A percentile compares a stretch with the other conserved stretches of the same genome.
Conservation (phyloP, 257 asterid genomes). For the Solanum virginianum region DNA sequence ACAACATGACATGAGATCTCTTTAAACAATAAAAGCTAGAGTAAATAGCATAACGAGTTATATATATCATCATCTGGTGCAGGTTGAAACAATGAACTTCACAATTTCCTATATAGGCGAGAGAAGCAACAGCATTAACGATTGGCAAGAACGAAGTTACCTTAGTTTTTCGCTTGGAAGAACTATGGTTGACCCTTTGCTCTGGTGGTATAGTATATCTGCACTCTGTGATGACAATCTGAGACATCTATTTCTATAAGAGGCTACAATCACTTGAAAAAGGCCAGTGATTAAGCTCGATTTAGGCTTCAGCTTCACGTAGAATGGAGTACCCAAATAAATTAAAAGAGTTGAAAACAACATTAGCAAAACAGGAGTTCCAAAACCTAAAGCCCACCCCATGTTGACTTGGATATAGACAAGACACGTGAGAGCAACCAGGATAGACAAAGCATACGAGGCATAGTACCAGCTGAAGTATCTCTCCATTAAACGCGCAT, state of each 20-base stretch:
- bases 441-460: constrained; percentile 16
- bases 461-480: constrained; percentile 70
- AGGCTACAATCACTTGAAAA: constrained; percentile 41
- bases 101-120: not conserved
- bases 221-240: constrained; percentile 1
- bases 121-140: not conserved
- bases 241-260: constrained; percentile 35
- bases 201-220: constrained; percentile 19
- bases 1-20: not conserved
- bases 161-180: constrained; percentile 47
- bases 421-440: constrained; percentile 37
- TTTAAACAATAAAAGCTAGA: not conserved
- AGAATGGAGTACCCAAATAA: constrained; percentile 41
- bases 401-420: constrained; percentile 64
- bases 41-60: not conserved
- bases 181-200: constrained; percentile 15
- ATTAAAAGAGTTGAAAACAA: constrained; percentile 20
- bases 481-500: constrained; percentile 13
- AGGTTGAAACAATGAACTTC: not conserved
- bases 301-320: constrained; percentile 30
- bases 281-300: constrained; percentile 33
- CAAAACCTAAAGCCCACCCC: constrained; percentile 76
- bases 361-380: constrained; percentile 38
- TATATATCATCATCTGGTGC: not conserved
- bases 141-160: constrained; percentile 3